These are phyloP conservation scores for Calonectria hongkongensis DNA, from an alignment of 2,329 filamentous ascomycete species.

Conservation along the genomic window DNA sequence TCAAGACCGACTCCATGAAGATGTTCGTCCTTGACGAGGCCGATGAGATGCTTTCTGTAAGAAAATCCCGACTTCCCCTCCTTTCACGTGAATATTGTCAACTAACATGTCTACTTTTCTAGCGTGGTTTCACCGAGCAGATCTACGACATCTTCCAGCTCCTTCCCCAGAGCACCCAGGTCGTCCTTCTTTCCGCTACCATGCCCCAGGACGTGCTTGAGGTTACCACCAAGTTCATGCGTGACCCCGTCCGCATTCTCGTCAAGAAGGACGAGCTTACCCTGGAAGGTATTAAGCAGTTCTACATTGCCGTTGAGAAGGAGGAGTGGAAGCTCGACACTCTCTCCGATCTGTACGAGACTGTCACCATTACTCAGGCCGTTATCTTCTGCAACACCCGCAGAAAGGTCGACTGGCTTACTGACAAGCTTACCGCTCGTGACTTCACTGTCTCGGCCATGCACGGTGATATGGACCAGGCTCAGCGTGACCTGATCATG, in stretches of 20 bases:
- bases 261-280: conserved; percentile 99
- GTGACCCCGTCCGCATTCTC: conserved; percentile 97
- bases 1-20: conserved; percentile 99
- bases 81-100: neutral
- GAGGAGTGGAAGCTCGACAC: conserved; percentile 99
- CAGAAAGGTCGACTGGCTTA: conserved; percentile 99
- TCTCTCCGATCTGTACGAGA: conserved; percentile 98
- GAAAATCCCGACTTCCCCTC: conserved; percentile 57
- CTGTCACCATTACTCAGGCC: conserved; percentile 98
- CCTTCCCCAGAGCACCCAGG: conserved; percentile 97
- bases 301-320: conserved; percentile 99
- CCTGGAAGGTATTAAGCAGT: conserved; percentile 99
- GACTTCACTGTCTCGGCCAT: conserved; percentile 99
- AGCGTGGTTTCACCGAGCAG: conserved; percentile 99
- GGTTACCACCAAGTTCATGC: conserved; percentile 99
- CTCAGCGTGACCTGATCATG: conserved; percentile 99
- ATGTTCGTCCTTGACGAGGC: conserved; percentile 99
- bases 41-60: conserved; percentile 97
- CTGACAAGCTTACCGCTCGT: conserved; percentile 97
- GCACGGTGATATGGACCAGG: conserved; percentile 99
- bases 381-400: conserved; percentile 99
- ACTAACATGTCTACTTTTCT: conserved; percentile 59
- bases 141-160: conserved; percentile 99
- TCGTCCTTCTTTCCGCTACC: conserved; percentile 97
- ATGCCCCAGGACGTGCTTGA: conserved; percentile 99